Base-by-base conservation (phyloP, 768 basidiomycete species). In the Tremella yokohamensis region DNA sequence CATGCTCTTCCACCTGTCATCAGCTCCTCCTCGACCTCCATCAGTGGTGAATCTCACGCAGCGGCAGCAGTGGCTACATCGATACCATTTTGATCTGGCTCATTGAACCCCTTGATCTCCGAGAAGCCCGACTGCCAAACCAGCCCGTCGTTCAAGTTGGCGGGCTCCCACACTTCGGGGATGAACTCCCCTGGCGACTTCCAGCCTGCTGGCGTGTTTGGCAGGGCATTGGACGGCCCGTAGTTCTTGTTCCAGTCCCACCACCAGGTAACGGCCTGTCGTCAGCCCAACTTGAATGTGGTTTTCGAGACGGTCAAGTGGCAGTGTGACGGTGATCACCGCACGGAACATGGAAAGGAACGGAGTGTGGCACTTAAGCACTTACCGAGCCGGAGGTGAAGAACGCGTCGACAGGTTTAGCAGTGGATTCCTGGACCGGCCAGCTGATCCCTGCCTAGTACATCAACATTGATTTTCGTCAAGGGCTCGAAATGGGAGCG, bases 91-190 rank as follows among this genome's bases (percentile, higher is more conserved):
- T 45, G 42, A 16, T 45, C 65, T 26, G 68, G 68, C 52, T 69
- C 68, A 50, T 69, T 69, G 42, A 49, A 69, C 0, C 62, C 68
- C 60, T 62, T 59, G 24, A 66, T 16, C n/a, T 54, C 50, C 7
- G 52, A 57, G 2, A 51, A 62, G 3, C 68, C 68, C 6, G 60
- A 40, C 49, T 66, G 49, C 7, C 61, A 49, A 3, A 49, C 47
- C 34, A 40, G 47, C 7, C 22, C 48, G 24, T 63, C 59, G 18
- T 49, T 20, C 6, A 64, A 15, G 26, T 53, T 57, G 7, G 45
- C n/a, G 2, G 47, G 20, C 42, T 18, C 42, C 22, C 42, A 45
- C 15, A 45, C 7, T 8, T n/a, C 22, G 4, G 42, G 42, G 4
- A 45, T 45, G 22, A 45, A 45, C 42, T 45, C 42, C 6, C 42